Evolutionary conservation across 2,329 filamentous ascomycete species (phyloP).

Genomic region (Lachnellula arida): DNA sequence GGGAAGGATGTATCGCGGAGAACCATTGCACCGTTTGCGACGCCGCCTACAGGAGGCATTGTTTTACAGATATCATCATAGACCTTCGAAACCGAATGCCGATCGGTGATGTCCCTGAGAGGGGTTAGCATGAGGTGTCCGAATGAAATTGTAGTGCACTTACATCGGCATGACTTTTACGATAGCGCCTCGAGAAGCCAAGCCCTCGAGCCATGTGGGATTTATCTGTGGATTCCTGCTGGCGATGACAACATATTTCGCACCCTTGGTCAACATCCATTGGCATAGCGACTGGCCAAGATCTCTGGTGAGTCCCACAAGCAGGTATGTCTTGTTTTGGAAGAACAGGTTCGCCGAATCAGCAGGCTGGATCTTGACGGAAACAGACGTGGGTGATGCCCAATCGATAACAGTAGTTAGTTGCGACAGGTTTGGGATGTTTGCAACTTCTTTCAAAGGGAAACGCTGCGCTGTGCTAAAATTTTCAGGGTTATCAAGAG

Average conservation of each 20-base stretch:
- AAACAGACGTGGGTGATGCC: constrained; percentile 24
- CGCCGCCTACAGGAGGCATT: constrained; percentile 34
- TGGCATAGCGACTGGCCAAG: constrained; percentile 35
- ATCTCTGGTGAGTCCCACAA: constrained; percentile 26
- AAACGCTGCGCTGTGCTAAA: background rate
- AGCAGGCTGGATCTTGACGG: background rate
- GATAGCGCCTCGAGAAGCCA: constrained; percentile 6
- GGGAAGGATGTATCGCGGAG: constrained; percentile 34
- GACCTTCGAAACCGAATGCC: background rate
- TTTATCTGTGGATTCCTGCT: constrained; percentile 37
- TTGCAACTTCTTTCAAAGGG: background rate
- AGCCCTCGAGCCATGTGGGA: constrained; percentile 22
- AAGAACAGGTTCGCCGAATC: constrained; percentile 7
- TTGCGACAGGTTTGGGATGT: background rate
- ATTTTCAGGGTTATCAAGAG: background rate
- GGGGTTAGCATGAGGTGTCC: background rate
- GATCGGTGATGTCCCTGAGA: constrained; percentile 4
- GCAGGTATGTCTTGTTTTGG: constrained; percentile 28
- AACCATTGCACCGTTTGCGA: constrained; percentile 42
- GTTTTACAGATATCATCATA: constrained; percentile 3
- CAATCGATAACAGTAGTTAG: background rate
- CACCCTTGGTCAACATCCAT: constrained; percentile 39
- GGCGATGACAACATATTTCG: constrained; percentile 34
- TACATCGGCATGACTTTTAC: background rate
- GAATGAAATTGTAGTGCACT: background rate